Conservation (phyloP, 108 stramenopile genomes). For the Chaetoceros tenuissimus region DNA sequence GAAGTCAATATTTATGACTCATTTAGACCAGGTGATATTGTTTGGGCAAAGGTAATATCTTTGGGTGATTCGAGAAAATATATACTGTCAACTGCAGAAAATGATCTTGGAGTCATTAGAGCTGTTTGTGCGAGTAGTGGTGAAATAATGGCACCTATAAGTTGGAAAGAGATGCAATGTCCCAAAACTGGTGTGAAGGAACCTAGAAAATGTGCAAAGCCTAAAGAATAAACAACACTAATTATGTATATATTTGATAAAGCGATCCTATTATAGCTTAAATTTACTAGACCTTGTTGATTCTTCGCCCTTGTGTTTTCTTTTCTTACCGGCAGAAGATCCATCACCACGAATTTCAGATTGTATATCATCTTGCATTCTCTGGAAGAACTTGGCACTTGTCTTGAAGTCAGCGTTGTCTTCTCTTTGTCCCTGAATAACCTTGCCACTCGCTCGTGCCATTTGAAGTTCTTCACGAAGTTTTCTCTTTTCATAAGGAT, state of each 20-base stretch:
- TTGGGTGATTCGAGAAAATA: conserved; percentile 75
- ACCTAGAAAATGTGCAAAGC: conserved; percentile 85
- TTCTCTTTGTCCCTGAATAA: conserved; percentile 55
- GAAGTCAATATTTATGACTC: conserved; percentile 56
- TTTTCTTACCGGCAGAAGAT: conserved; percentile 13
- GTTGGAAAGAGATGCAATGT: conserved; percentile 93
- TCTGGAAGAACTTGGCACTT: conserved; percentile 85
- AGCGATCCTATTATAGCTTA: background rate
- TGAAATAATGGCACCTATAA: conserved; percentile 61
- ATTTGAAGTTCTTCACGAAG: conserved; percentile 73
- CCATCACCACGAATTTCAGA: conserved; percentile 33
- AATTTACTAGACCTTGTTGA: background rate
- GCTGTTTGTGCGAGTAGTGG: conserved; percentile 51
- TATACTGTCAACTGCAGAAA: conserved; percentile 77
- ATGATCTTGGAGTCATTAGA: conserved; percentile 80
- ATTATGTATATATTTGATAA: background rate
- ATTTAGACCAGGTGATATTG: conserved; percentile 78
- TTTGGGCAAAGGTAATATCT: conserved; percentile 68
- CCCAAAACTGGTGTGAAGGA: conserved; percentile 64
- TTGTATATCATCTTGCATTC: conserved; percentile 80
- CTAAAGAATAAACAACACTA: conserved; percentile 16
- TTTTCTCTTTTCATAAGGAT: conserved; percentile 91
- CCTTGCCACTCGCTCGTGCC: conserved; percentile 77
- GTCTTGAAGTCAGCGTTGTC: conserved; percentile 72
- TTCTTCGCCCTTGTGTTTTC: conserved; percentile 4